These are phyloP conservation scores for Colletotrichum coccodes DNA, from an alignment of 2,329 filamentous ascomycete species.

Conservation along the genomic window DNA sequence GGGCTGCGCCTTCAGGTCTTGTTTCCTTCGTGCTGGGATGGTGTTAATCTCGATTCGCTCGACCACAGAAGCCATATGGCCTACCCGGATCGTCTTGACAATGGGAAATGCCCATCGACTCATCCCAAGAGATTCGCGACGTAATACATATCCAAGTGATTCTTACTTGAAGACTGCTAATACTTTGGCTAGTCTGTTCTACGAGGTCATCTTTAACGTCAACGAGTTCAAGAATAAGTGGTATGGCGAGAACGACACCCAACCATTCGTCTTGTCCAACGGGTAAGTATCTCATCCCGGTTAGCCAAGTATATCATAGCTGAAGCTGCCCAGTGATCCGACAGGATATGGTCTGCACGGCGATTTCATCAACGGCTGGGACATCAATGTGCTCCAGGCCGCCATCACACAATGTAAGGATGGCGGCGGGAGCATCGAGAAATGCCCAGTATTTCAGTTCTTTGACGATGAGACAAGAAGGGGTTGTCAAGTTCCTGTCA, in stretches of 20 bases:
- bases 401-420: conserved; percentile 75
- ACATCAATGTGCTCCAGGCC: conserved; percentile 69
- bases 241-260: conserved; percentile 54
- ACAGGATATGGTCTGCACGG: conserved; percentile 78
- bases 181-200: conserved; percentile 52
- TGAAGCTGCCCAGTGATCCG: conserved; percentile 54
- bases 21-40: conserved; percentile 73
- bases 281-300: conserved; percentile 47
- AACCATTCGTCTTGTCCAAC: conserved; percentile 75
- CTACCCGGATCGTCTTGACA: conserved; percentile 58
- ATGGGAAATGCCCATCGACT: conserved; percentile 57
- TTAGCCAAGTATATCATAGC: not conserved
- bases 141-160: not conserved
- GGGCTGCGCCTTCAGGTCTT: conserved; percentile 64
- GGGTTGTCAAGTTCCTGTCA: conserved; percentile 61
- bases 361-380: conserved; percentile 81
- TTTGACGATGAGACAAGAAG: conserved; percentile 51
- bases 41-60: conserved; percentile 61
- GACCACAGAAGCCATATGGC: conserved; percentile 67
- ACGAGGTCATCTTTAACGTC: conserved; percentile 70
- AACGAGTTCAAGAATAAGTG: conserved; percentile 61
- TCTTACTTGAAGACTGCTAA: not conserved
- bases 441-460: conserved; percentile 64
- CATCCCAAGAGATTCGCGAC: conserved; percentile 66
- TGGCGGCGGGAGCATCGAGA: conserved; percentile 67